phyloP scores from a whole-genome alignment of 2,329 filamentous ascomycete genomes.

The Chaetomiaceae sp. region DNA sequence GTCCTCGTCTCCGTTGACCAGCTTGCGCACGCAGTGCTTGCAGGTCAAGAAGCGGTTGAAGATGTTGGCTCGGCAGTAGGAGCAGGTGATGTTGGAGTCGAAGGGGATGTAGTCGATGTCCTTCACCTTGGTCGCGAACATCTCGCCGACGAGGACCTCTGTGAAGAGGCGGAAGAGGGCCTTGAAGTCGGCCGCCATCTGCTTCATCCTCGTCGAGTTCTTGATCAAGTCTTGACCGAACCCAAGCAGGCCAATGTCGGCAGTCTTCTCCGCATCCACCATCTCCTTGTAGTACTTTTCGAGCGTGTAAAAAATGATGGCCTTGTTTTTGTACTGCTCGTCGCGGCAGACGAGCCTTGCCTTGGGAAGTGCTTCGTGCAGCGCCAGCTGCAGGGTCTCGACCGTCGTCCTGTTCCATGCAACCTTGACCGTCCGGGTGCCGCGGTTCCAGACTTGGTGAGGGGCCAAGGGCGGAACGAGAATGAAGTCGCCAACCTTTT shows the following conservation, averaged over 20 bases:
- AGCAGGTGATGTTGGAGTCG: conserved; percentile 89
- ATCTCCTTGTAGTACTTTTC: conserved; percentile 70
- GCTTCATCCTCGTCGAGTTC: conserved; percentile 47
- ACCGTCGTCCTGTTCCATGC: conserved; percentile 96
- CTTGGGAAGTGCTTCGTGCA: conserved; percentile 82
- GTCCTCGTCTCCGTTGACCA: conserved; percentile 67
- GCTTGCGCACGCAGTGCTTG: conserved; percentile 68
- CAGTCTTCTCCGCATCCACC: conserved; percentile 46
- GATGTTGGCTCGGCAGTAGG: conserved; percentile 92
- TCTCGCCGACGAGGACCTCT: conserved; percentile 76
- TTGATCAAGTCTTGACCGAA: conserved; percentile 41
- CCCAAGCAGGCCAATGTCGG: conserved; percentile 44
- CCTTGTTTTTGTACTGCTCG: conserved; percentile 98
- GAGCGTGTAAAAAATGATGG: conserved; percentile 85
- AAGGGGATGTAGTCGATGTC: conserved; percentile 73
- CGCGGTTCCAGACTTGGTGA: conserved; percentile 97
- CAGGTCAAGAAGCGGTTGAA: conserved; percentile 97
- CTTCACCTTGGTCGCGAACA: conserved; percentile 69
- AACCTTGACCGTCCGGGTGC: conserved; percentile 92
- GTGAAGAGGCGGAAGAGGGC: conserved; percentile 74
- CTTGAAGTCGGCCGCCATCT: conserved; percentile 79
- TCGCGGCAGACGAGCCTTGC: conserved; percentile 90
- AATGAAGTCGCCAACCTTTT: conserved; percentile 86
- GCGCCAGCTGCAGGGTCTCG: conserved; percentile 81
- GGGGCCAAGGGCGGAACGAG: conserved; percentile 88